Evolutionary conservation across 768 basidiomycete genomes (phyloP).

Genomic region (Porphyrellus cyaneotinctus): DNA sequence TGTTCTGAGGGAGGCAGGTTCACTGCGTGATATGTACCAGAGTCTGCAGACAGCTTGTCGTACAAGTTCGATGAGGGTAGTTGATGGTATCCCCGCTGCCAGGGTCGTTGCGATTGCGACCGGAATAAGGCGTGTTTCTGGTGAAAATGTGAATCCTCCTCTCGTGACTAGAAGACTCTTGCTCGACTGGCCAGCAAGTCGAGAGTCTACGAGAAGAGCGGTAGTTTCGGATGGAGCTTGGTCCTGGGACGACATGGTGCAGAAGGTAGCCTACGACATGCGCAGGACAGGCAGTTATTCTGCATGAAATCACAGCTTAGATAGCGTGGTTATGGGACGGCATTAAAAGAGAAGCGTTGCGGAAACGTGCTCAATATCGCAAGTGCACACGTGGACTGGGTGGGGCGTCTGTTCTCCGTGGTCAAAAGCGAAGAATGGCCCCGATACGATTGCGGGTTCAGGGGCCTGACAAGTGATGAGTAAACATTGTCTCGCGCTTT

Average conservation of each 20-base stretch:
- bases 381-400: neutral
- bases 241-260: conserved; percentile 12
- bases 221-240: conserved; percentile 7
- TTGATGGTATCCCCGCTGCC: conserved; percentile 19
- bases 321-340: neutral
- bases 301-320: neutral
- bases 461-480: too few relatives aligned
- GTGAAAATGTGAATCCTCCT: conserved; percentile 3
- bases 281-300: neutral
- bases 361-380: neutral
- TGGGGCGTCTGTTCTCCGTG: too few relatives aligned
- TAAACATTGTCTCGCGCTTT: too few relatives aligned
- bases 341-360: conserved; percentile 2
- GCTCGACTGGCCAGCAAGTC: neutral
- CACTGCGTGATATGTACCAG: conserved; percentile 17
- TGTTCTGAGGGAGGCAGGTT: conserved; percentile 5
- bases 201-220: conserved; percentile 7
- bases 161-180: neutral
- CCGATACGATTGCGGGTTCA: too few relatives aligned
- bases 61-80: conserved; percentile 26
- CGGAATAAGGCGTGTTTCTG: conserved; percentile 24
- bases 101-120: conserved; percentile 23
- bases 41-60: conserved; percentile 26
- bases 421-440: too few relatives aligned
- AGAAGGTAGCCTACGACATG: neutral